These are phyloP conservation scores for Spiraea crenata DNA, from an alignment of 331 rosid species.

Conservation along the genomic window DNA sequence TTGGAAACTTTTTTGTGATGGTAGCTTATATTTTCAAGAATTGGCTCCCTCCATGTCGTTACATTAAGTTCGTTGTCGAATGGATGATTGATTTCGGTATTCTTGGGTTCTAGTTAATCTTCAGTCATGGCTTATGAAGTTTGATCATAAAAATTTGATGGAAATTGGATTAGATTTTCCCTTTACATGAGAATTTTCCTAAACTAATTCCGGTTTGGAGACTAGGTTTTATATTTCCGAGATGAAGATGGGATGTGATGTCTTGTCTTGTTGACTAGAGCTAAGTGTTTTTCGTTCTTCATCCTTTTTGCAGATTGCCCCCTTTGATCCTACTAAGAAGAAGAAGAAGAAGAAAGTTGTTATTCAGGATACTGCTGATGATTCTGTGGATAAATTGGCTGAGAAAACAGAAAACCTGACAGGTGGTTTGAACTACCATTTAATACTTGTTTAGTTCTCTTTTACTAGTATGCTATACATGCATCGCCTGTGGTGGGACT, in stretches of 20 bases:
- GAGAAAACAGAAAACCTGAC: constrained; percentile 63
- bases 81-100: background rate
- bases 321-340: constrained; percentile 84
- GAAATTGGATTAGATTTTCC: background rate
- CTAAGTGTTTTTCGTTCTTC: background rate
- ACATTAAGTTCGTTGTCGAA: background rate
- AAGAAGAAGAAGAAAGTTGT: constrained; percentile 71
- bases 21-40: too few relatives aligned
- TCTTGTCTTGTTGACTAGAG: background rate
- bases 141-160: too few relatives aligned
- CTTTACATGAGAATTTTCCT: background rate
- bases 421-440: constrained; percentile 37
- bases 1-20: too few relatives aligned
- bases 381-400: constrained; percentile 60
- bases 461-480: background rate
- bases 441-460: background rate
- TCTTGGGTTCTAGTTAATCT: background rate
- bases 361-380: constrained; percentile 48
- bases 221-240: background rate
- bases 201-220: background rate
- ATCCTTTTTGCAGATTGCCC: constrained; percentile 47
- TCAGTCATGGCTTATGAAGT: background rate
- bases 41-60: background rate
- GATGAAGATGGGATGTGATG: background rate
- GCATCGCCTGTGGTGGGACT: background rate